Conservation (phyloP, 2,329 filamentous ascomycete species). For the Venturia effusa region DNA sequence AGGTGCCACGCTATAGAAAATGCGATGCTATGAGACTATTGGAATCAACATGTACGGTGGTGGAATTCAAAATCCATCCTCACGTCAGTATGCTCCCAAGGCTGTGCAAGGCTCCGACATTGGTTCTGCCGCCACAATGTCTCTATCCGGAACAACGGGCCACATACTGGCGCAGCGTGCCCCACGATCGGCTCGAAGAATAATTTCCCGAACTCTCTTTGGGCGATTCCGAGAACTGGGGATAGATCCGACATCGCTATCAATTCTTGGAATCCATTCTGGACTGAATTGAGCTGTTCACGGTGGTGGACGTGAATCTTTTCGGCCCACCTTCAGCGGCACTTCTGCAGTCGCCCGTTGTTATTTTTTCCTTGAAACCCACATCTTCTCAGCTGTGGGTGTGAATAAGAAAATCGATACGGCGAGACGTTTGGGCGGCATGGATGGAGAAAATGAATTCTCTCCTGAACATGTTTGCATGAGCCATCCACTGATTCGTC, state of each 20-base stretch:
- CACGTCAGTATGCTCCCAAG: background rate
- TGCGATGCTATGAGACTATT: background rate
- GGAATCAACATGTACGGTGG: background rate
- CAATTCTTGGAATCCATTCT: background rate
- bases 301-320: background rate
- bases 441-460: background rate
- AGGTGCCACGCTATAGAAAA: background rate
- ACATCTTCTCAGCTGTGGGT: background rate
- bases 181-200: background rate
- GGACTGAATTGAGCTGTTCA: background rate
- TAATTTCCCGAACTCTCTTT: background rate
- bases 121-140: background rate
- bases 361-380: background rate
- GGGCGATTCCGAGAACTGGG: background rate
- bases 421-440: background rate
- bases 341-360: constrained; percentile 1
- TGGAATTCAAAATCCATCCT: background rate
- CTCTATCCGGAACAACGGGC: background rate
- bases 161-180: background rate
- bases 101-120: background rate
- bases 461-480: background rate
- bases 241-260: background rate
- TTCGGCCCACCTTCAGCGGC: background rate
- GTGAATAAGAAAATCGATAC: background rate
- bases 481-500: background rate